Evolutionary conservation across 352 stramenopile species (phyloP).

Genomic region (Pythium scleroteichum): DNA sequence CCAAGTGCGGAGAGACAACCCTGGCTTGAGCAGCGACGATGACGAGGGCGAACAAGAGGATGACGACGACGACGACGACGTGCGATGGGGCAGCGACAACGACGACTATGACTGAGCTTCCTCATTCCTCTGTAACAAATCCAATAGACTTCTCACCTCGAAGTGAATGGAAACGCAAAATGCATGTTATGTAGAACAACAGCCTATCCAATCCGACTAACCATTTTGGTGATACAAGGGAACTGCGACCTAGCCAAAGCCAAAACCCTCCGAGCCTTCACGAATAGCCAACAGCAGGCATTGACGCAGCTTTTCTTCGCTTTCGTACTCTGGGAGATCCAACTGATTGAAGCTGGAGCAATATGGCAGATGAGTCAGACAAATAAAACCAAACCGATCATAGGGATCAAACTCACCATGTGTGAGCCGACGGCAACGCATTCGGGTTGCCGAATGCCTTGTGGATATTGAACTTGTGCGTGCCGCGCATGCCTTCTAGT

Average conservation of each 20-base stretch:
- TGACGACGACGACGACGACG: constrained; percentile 30
- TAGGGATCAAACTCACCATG: constrained; percentile 77
- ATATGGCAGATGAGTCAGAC: not conserved
- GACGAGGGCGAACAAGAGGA: constrained; percentile 25
- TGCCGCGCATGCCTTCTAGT: constrained; percentile 98
- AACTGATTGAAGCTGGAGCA: constrained; percentile 96
- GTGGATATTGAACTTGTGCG: constrained; percentile 99
- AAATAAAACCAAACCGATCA: constrained; percentile 4
- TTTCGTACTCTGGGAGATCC: constrained; percentile 98
- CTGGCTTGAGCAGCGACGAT: constrained; percentile 28
- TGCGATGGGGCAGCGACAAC: constrained; percentile 33
- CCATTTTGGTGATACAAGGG: not conserved
- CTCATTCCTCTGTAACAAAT: not conserved
- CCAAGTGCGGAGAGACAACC: constrained; percentile 82
- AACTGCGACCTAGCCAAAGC: constrained; percentile 90
- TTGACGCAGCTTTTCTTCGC: constrained; percentile 96
- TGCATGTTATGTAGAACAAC: constrained; percentile 17
- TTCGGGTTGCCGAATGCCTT: constrained; percentile 93
- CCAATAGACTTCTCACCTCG: constrained; percentile 8
- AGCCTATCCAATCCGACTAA: constrained; percentile 1
- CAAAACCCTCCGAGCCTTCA: constrained; percentile 97
- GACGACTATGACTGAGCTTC: constrained; percentile 32
- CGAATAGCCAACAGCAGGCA: constrained; percentile 97
- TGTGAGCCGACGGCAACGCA: constrained; percentile 93
- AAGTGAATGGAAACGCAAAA: constrained; percentile 4